These are phyloP conservation scores for Trametes elegans DNA, from an alignment of 768 basidiomycete genomes.

Conservation along the genomic window DNA sequence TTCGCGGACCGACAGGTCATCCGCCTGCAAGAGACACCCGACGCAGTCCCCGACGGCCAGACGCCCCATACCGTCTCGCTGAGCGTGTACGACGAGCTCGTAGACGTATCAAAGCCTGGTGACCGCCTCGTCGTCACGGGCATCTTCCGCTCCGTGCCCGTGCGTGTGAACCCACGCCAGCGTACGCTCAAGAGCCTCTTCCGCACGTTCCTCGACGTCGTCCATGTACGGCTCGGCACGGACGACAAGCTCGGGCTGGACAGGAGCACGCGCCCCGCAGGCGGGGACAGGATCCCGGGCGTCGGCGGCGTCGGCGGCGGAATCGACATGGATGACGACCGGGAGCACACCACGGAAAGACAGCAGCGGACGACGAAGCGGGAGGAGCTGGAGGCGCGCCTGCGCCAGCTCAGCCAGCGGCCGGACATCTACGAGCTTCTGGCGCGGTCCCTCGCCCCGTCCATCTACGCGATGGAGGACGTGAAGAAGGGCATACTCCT, in stretches of 20 bases:
- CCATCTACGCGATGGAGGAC: conserved; percentile 98
- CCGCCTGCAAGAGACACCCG: conserved; percentile 94
- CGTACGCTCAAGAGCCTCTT: conserved; percentile 92
- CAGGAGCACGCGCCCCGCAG: conserved; percentile 68
- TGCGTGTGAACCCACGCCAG: conserved; percentile 91
- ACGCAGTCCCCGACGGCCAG: conserved; percentile 96
- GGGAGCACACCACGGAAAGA: conserved; percentile 42
- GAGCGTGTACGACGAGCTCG: conserved; percentile 97
- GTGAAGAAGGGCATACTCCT: conserved; percentile 98
- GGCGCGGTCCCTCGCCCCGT: conserved; percentile 84
- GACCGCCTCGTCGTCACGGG: conserved; percentile 89
- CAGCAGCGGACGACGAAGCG: conserved; percentile 42
- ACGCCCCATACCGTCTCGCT: conserved; percentile 97
- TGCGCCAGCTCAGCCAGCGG: conserved; percentile 67
- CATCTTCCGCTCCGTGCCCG: conserved; percentile 92
- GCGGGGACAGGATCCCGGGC: conserved; percentile 66
- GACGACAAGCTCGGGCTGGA: conserved; percentile 70
- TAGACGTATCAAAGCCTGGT: conserved; percentile 95
- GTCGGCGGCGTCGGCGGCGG: conserved; percentile 55
- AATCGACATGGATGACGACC: conserved; percentile 61
- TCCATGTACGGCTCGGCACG: conserved; percentile 80
- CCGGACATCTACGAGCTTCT: conserved; percentile 88
- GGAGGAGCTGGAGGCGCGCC: conserved; percentile 77
- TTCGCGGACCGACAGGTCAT: conserved; percentile 97
- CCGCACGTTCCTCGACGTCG: conserved; percentile 96